Evolutionary conservation across 805 yeast genomes (phyloP).

Genomic region (Candida awuae): DNA sequence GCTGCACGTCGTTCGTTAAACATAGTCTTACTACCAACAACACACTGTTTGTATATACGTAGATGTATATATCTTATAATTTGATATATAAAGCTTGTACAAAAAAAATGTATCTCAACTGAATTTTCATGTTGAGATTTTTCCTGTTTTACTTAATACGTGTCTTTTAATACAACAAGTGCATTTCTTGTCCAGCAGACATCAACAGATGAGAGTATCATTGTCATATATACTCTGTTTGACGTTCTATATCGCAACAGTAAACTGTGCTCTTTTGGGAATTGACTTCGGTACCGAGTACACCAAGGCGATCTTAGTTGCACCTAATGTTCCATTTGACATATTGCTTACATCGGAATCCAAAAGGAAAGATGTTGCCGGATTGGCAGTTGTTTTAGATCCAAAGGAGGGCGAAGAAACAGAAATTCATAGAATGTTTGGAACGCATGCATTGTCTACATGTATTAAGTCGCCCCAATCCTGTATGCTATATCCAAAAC

Average conservation of each 20-base stretch:
- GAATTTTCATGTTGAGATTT: too few relatives aligned
- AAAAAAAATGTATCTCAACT: too few relatives aligned
- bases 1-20: slow-evolving; percentile 23
- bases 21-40: background rate
- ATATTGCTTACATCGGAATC: slow-evolving; percentile 84
- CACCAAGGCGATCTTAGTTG: slow-evolving; percentile 80
- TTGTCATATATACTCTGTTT: background rate
- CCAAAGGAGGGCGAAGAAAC: slow-evolving; percentile 21
- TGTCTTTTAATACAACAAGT: background rate
- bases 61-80: too few relatives aligned
- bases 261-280: slow-evolving; percentile 64
- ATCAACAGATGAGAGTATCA: slow-evolving; percentile 5
- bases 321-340: slow-evolving; percentile 86
- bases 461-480: slow-evolving; percentile 67
- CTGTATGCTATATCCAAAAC: slow-evolving; percentile 60
- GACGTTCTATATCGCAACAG: background rate
- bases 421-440: slow-evolving; percentile 65
- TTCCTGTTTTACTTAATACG: too few relatives aligned
- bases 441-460: slow-evolving; percentile 62
- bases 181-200: background rate
- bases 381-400: slow-evolving; percentile 44
- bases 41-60: too few relatives aligned
- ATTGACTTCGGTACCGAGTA: slow-evolving; percentile 84
- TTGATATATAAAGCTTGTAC: background rate
- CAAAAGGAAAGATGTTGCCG: slow-evolving; percentile 81